phyloP scores from a whole-genome alignment of 768 basidiomycete species.

The Lentinula aciculospora region DNA sequence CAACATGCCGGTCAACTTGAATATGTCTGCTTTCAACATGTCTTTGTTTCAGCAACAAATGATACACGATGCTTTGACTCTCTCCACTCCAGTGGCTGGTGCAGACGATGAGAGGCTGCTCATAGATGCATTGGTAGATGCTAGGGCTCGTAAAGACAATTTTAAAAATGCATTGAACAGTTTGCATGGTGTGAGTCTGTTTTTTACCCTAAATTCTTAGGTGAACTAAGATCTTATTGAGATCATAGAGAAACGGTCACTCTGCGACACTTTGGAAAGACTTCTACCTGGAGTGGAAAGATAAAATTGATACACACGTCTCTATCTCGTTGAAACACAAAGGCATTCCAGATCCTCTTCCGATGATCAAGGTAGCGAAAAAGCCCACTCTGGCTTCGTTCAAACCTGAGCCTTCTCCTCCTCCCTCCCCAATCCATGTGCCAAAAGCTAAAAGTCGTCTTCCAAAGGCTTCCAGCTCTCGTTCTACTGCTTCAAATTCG shows the following conservation, averaged over 20 bases:
- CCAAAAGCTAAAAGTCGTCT: constrained; percentile 18
- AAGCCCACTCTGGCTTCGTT: constrained; percentile 34
- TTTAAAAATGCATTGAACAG: constrained; percentile 65
- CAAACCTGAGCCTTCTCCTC: constrained; percentile 25
- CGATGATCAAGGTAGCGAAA: constrained; percentile 27
- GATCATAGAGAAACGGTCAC: constrained; percentile 38
- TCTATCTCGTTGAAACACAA: constrained; percentile 19
- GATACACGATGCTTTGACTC: constrained; percentile 48
- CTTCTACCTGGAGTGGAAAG: constrained; percentile 68
- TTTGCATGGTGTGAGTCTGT: constrained; percentile 53
- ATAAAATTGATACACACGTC: constrained; percentile 44
- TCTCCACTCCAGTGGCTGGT: constrained; percentile 47
- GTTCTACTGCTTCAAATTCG: neutral
- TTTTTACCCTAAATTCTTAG: neutral
- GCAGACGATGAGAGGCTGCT: constrained; percentile 56
- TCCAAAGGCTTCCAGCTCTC: constrained; percentile 13
- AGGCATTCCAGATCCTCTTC: constrained; percentile 20
- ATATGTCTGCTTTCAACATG: constrained; percentile 27
- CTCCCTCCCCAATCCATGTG: constrained; percentile 18
- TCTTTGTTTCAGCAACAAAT: constrained; percentile 46
- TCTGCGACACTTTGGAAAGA: constrained; percentile 72
- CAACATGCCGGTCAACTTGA: constrained; percentile 21
- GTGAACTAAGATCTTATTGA: constrained; percentile 5
- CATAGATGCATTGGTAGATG: constrained; percentile 40
- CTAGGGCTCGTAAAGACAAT: constrained; percentile 35